A percentile compares a stretch with the other conserved stretches of the same genome.
These are phyloP conservation scores for Bimuria novae-zelandiae DNA, from an alignment of 2,329 filamentous ascomycete species.

Conservation along the genomic window DNA sequence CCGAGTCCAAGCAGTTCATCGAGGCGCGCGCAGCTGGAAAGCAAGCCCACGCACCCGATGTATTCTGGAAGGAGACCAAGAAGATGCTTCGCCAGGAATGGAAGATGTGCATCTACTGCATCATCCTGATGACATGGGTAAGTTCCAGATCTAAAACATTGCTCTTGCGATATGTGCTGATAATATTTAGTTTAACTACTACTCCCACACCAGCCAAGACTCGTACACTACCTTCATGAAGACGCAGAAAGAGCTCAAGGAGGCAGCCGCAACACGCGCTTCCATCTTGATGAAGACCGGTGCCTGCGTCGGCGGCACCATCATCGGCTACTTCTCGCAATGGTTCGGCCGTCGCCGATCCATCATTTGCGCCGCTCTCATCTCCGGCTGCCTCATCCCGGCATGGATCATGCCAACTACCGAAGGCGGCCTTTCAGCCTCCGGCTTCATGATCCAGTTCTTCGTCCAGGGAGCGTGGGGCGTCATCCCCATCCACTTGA, in stretches of 20 bases:
- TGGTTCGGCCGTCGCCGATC: slow-evolving; percentile 73
- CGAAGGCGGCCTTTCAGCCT: slow-evolving; percentile 63
- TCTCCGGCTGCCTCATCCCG: slow-evolving; percentile 67
- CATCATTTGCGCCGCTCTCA: slow-evolving; percentile 65
- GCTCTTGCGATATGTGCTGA: slow-evolving; percentile 24
- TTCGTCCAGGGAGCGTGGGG: slow-evolving; percentile 53
- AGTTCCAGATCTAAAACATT: slow-evolving; percentile 3
- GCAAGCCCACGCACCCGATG: slow-evolving; percentile 48
- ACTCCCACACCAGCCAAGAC: slow-evolving; percentile 80
- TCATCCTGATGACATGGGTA: slow-evolving; percentile 75
- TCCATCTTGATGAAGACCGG: slow-evolving; percentile 83
- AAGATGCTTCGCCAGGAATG: slow-evolving; percentile 71
- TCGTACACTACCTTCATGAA: slow-evolving; percentile 83
- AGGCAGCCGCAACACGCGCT: slow-evolving; percentile 68
- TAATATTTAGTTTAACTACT: slow-evolving; percentile 54
- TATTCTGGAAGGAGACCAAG: slow-evolving; percentile 72
- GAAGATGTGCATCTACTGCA: slow-evolving; percentile 77
- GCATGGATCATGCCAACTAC: slow-evolving; percentile 71
- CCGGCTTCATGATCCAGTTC: slow-evolving; percentile 70
- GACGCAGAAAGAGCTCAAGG: slow-evolving; percentile 69
- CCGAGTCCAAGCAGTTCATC: slow-evolving; percentile 75
- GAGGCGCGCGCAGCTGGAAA: slow-evolving; percentile 68
- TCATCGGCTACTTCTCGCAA: slow-evolving; percentile 75
- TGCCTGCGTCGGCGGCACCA: slow-evolving; percentile 73
- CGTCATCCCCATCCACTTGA: slow-evolving; percentile 67